A percentile compares a stretch with the other conserved stretches of the same genome.
phyloP scores from a whole-genome alignment of 768 basidiomycete genomes.

The Antrodiella citrinella region DNA sequence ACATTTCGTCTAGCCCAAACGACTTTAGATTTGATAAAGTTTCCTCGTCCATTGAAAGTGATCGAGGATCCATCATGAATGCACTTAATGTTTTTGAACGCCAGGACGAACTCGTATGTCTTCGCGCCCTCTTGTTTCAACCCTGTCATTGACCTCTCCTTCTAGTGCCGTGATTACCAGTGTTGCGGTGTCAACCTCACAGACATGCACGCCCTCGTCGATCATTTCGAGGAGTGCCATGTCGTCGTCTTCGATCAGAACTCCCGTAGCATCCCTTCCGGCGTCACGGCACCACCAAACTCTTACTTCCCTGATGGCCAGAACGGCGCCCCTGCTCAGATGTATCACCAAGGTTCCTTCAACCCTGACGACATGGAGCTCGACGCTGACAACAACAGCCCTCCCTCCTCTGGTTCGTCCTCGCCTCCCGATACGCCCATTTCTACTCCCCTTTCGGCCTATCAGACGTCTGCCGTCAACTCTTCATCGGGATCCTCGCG shows the following conservation, averaged over 20 bases:
- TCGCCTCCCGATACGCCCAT: constrained; percentile 39
- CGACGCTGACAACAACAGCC: constrained; percentile 31
- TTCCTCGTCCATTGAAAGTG: constrained; percentile 51
- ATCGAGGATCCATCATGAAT: constrained; percentile 52
- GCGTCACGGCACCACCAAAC: constrained; percentile 6
- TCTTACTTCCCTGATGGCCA: constrained; percentile 18
- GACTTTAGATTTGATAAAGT: constrained; percentile 40
- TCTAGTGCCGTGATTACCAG: constrained; percentile 76
- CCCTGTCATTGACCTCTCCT: constrained; percentile 1
- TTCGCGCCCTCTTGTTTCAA: constrained; percentile 1
- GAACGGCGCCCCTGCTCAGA: constrained; percentile 16
- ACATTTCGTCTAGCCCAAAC: constrained; percentile 25
- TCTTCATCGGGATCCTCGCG: constrained; percentile 19
- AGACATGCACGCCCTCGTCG: constrained; percentile 76
- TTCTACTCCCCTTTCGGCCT: constrained; percentile 32
- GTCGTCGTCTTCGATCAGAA: constrained; percentile 61
- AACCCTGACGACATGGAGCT: constrained; percentile 82
- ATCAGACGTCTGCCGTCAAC: constrained; percentile 21
- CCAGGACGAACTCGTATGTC: constrained; percentile 65
- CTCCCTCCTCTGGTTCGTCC: constrained; percentile 27
- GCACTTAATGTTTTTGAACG: constrained; percentile 59
- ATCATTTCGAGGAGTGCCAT: constrained; percentile 89
- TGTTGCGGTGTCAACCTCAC: constrained; percentile 79
- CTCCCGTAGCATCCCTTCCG: constrained; percentile 14
- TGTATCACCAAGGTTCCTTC: constrained; percentile 36